Conservation (phyloP, 441 rosid genomes). For the Gossypium davidsonii region DNA sequence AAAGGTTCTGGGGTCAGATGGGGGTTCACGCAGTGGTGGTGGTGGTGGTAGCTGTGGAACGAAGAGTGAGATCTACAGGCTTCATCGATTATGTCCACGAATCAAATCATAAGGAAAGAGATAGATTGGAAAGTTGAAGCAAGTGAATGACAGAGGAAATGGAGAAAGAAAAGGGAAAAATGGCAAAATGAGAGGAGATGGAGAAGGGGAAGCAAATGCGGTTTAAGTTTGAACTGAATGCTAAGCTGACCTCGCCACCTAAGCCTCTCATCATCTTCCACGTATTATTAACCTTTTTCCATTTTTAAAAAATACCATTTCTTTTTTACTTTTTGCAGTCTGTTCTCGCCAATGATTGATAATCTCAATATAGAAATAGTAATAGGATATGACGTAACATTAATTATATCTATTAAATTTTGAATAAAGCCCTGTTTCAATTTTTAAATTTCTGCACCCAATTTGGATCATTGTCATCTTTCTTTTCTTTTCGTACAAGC, state of each 20-base stretch:
- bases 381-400: too few relatives aligned
- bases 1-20: background rate
- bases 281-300: background rate
- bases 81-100: background rate
- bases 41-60: background rate
- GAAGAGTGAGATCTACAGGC: background rate
- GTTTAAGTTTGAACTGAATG: slow-evolving; percentile 13
- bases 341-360: background rate
- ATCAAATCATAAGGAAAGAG: background rate
- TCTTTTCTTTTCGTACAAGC: too few relatives aligned
- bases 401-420: too few relatives aligned
- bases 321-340: background rate
- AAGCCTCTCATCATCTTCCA: slow-evolving; percentile 13
- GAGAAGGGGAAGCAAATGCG: slow-evolving; percentile 5
- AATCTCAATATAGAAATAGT: too few relatives aligned
- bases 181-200: slow-evolving; percentile 5
- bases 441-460: too few relatives aligned
- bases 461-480: too few relatives aligned
- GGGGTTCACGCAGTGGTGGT: background rate
- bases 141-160: background rate
- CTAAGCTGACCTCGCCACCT: slow-evolving; percentile 27
- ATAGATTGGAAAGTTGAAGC: background rate
- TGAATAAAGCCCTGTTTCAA: too few relatives aligned
- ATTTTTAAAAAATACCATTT: background rate
- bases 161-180: slow-evolving; percentile 8